phyloP scores from a whole-genome alignment of 352 stramenopile genomes.

The Achlya hypogyna region DNA sequence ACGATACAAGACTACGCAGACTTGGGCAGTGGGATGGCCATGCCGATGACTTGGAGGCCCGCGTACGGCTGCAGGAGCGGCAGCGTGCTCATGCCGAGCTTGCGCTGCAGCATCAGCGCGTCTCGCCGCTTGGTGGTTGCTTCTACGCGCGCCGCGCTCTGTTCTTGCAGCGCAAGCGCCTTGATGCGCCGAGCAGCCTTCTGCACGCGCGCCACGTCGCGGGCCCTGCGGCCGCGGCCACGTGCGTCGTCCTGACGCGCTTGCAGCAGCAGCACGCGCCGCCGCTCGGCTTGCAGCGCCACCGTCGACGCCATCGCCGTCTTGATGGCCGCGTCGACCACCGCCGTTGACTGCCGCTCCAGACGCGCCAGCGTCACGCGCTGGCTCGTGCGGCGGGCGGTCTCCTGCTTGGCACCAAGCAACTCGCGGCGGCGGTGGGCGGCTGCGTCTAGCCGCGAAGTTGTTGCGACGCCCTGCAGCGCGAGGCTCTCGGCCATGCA shows the following conservation, averaged over 20 bases:
- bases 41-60: slow-evolving; percentile 5
- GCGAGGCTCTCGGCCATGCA: background rate
- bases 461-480: background rate
- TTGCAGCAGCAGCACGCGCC: background rate
- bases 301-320: slow-evolving; percentile 8
- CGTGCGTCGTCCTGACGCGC: background rate
- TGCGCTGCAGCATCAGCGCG: background rate
- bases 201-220: background rate
- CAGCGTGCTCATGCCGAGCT: background rate
- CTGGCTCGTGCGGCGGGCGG: slow-evolving; percentile 4
- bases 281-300: slow-evolving; percentile 1
- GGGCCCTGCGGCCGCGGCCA: background rate
- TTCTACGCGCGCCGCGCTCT: background rate
- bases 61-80: slow-evolving; percentile 1
- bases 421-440: background rate
- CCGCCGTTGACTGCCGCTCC: slow-evolving; percentile 3
- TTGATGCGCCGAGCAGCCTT: background rate
- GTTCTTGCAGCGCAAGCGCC: background rate
- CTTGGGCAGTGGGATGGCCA: background rate
- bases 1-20: background rate
- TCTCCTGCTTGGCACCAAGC: background rate
- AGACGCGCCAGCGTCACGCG: slow-evolving; percentile 2
- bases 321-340: slow-evolving; percentile 7
- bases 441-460: background rate
- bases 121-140: slow-evolving; percentile 3